A percentile compares a stretch with the other conserved stretches of the same genome.
phyloP scores from a whole-genome alignment of 208 protist genomes.

The Polymyxa betae region DNA sequence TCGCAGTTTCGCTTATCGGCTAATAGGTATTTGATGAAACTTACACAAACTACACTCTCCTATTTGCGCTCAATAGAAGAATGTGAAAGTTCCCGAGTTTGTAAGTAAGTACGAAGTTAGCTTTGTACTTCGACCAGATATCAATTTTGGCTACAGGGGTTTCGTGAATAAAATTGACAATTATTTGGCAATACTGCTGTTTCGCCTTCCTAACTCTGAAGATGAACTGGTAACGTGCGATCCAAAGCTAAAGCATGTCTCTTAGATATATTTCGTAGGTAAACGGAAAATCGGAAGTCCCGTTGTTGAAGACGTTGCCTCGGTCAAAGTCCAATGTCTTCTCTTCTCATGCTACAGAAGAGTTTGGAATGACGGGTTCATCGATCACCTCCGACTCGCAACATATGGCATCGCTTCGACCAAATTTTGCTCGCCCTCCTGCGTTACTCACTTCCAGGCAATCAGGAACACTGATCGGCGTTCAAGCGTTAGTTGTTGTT shows the following conservation, averaged over 20 bases:
- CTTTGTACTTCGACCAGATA: neutral
- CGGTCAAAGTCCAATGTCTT: no score
- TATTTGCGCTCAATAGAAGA: conserved; percentile 42
- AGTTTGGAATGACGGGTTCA: no score
- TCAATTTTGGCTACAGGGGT: neutral
- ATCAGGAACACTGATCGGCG: no score
- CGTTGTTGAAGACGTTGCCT: no score
- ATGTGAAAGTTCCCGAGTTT: neutral
- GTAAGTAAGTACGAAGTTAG: neutral
- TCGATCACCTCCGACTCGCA: no score
- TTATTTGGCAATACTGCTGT: neutral
- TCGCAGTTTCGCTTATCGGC: neutral
- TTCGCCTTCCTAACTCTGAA: neutral
- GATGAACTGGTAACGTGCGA: neutral
- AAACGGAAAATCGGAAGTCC: no score
- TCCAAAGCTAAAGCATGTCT: neutral
- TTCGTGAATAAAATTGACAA: conserved; percentile 46
- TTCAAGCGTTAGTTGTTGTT: no score
- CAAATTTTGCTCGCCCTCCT: no score
- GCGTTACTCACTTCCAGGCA: no score
- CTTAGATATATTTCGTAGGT: no score
- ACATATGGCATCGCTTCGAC: no score
- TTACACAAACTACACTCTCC: conserved; percentile 8
- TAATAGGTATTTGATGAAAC: conserved; percentile 19
- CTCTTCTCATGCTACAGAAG: no score